Conservation (phyloP, 78 protist species). For the Dictyostelium firmibasis region DNA sequence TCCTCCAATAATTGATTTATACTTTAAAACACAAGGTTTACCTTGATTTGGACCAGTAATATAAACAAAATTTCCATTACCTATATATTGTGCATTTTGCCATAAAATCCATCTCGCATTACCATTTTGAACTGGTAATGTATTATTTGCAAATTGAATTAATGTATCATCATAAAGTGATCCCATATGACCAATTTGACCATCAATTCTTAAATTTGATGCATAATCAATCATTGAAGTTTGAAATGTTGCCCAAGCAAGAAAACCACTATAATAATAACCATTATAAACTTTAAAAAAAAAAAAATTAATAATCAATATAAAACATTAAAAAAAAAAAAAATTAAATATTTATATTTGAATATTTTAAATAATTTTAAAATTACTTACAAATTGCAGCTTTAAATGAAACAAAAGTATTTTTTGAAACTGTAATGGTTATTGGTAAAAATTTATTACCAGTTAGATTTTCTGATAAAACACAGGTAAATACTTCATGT, state of each 20-base stretch:
- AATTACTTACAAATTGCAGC: slow-evolving; percentile 1
- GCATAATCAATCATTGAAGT: background rate
- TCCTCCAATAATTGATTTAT: background rate
- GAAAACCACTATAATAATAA: slow-evolving; percentile 19
- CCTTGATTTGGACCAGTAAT: slow-evolving; percentile 8
- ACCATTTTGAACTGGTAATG: slow-evolving; percentile 17
- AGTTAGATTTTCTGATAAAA: background rate
- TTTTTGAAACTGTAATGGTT: background rate
- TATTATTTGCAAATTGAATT: background rate
- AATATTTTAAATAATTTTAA: no score
- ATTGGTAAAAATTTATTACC: slow-evolving; percentile 8
- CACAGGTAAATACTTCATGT: slow-evolving; percentile 3
- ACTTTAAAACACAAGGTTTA: background rate
- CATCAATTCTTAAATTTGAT: background rate
- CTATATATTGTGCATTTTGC: background rate
- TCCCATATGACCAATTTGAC: background rate
- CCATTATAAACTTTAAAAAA: background rate
- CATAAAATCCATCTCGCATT: background rate
- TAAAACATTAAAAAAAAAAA: background rate
- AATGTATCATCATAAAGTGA: background rate
- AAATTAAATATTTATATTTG: no score
- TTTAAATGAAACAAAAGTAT: background rate
- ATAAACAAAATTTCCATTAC: background rate
- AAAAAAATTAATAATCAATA: background rate
- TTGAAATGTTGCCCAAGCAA: background rate